Evolutionary conservation across 805 yeast species (phyloP).

Genomic region (Ogataea polymorpha): DNA sequence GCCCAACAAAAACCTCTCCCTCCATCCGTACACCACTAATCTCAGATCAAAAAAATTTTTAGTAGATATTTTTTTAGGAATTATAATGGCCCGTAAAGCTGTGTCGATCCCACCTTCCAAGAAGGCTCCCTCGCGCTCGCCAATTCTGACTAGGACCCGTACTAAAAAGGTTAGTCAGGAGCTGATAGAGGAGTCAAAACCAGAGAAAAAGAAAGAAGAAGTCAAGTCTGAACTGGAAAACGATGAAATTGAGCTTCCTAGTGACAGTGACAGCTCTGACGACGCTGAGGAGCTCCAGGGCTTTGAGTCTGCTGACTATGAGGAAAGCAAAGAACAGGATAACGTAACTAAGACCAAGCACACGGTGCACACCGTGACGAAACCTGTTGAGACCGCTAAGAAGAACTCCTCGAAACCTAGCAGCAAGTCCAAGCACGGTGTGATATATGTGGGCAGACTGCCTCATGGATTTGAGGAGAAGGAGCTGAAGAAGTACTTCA

Average conservation of each 20-base stretch:
- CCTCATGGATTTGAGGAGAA: slow-evolving; percentile 90
- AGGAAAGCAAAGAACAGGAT: slow-evolving; percentile 1
- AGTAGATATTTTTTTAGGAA: background rate
- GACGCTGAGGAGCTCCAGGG: slow-evolving; percentile 19
- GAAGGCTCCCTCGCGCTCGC: slow-evolving; percentile 22
- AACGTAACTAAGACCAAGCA: slow-evolving; percentile 13
- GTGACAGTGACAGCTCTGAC: slow-evolving; percentile 15
- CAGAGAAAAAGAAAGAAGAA: slow-evolving; percentile 3
- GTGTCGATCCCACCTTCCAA: slow-evolving; percentile 14
- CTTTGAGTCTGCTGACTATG: slow-evolving; percentile 16
- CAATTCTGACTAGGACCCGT: slow-evolving; percentile 24
- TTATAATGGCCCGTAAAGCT: slow-evolving; percentile 9
- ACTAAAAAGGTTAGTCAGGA: slow-evolving; percentile 10
- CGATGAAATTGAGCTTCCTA: slow-evolving; percentile 19
- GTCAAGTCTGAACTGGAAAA: slow-evolving; percentile 13
- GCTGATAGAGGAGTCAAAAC: slow-evolving; percentile 8
- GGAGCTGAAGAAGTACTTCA: slow-evolving; percentile 74
- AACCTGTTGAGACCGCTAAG: slow-evolving; percentile 14
- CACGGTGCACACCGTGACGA: slow-evolving; percentile 24
- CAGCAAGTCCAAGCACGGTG: slow-evolving; percentile 47
- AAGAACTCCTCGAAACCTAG: slow-evolving; percentile 5
- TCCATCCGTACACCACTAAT: slow-evolving; percentile 7
- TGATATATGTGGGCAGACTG: slow-evolving; percentile 84
- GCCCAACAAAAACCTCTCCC: slow-evolving; percentile 4
- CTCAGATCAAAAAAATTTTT: slow-evolving; percentile 8